Evolutionary conservation across 495 filamentous ascomycete species (phyloP).

Genomic region (Xylaria palmicola): DNA sequence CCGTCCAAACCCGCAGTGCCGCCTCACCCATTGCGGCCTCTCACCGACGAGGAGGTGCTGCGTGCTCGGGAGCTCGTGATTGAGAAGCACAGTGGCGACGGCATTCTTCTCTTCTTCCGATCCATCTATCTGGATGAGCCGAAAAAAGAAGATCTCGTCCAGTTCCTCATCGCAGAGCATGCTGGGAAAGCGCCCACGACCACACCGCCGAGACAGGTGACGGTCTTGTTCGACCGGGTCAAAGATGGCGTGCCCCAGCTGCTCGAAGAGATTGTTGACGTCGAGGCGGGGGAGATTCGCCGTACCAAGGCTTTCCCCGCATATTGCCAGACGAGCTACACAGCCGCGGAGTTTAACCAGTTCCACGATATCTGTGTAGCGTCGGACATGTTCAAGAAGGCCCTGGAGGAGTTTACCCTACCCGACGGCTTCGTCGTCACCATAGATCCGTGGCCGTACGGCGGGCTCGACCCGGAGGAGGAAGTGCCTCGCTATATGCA

Average conservation of each 20-base stretch:
- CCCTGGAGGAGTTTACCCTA: slow-evolving; percentile 58
- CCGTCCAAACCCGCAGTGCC: slow-evolving; percentile 7
- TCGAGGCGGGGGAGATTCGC: slow-evolving; percentile 47
- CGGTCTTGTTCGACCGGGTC: slow-evolving; percentile 66
- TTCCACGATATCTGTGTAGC: slow-evolving; percentile 60
- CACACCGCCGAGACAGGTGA: slow-evolving; percentile 60
- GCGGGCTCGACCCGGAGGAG: slow-evolving; percentile 58
- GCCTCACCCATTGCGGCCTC: slow-evolving; percentile 60
- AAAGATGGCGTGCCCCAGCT: slow-evolving; percentile 57
- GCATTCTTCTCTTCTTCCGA: slow-evolving; percentile 58
- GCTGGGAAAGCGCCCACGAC: slow-evolving; percentile 34
- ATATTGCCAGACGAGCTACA: slow-evolving; percentile 61
- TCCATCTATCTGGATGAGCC: slow-evolving; percentile 63
- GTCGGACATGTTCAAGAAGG: slow-evolving; percentile 61
- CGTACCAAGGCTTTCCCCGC: slow-evolving; percentile 56
- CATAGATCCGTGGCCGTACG: slow-evolving; percentile 73
- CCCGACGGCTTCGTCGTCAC: slow-evolving; percentile 63
- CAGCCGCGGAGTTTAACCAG: slow-evolving; percentile 59
- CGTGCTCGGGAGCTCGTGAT: slow-evolving; percentile 33
- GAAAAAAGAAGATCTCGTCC: slow-evolving; percentile 53
- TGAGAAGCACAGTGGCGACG: slow-evolving; percentile 26
- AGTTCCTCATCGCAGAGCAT: slow-evolving; percentile 45
- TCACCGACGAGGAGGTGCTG: slow-evolving; percentile 57
- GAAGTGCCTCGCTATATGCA: slow-evolving; percentile 53
- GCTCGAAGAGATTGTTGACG: slow-evolving; percentile 62